phyloP scores from a whole-genome alignment of 163 green algal species.

The Scenedesmus sp. region DNA sequence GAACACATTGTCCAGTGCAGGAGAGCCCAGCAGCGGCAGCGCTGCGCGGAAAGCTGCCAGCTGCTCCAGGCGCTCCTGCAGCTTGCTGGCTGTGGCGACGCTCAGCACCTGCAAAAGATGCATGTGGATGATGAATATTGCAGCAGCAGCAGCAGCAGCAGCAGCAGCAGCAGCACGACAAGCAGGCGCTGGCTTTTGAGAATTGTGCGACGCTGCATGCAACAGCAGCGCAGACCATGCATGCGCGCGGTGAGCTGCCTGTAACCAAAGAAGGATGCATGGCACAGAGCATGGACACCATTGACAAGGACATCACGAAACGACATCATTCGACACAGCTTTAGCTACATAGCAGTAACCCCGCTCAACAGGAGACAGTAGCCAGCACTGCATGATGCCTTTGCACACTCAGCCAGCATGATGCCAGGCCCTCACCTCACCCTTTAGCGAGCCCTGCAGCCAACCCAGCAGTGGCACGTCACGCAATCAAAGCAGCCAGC shows the following conservation, averaged over 20 bases:
- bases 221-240: no score
- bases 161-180: not conserved
- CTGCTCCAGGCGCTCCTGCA: slow-evolving; percentile 43
- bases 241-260: no score
- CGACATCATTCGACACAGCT: no score
- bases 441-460: not conserved
- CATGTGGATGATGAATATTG: not conserved
- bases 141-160: slow-evolving; percentile 10
- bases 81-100: not conserved
- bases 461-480: not conserved
- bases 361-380: no score
- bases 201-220: no score
- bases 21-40: slow-evolving; percentile 4
- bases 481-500: not conserved
- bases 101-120: slow-evolving; percentile 26
- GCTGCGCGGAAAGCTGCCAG: slow-evolving; percentile 19
- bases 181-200: no score
- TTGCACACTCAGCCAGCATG: not conserved
- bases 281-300: no score
- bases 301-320: no score
- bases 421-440: not conserved
- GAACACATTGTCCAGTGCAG: slow-evolving; percentile 6
- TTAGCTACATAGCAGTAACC: no score
- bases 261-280: no score
- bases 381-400: no score